These are phyloP conservation scores for Amanita polypyramis DNA, from an alignment of 768 basidiomycete genomes.

Conservation along the genomic window DNA sequence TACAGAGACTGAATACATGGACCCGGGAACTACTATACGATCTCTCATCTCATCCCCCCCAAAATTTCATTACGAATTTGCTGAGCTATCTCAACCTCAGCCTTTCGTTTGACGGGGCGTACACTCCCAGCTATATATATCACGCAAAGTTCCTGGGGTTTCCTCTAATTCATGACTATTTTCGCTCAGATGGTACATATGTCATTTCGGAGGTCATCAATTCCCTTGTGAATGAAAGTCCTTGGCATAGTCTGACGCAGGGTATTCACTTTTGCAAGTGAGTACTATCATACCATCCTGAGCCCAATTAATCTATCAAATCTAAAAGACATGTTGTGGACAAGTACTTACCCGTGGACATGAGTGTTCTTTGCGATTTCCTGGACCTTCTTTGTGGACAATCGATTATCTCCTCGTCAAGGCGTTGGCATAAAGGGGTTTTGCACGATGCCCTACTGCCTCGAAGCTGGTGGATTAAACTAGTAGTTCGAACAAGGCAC, in stretches of 20 bases:
- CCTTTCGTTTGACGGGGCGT: conserved; percentile 25
- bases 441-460: conserved; percentile 44
- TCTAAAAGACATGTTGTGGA: conserved; percentile 33
- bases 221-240: conserved; percentile 18
- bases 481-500: conserved; percentile 11
- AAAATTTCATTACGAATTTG: conserved; percentile 29
- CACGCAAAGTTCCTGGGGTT: conserved; percentile 20
- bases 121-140: conserved; percentile 23
- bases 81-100: conserved; percentile 26
- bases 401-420: conserved; percentile 24
- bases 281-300: conserved; percentile 10
- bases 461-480: conserved; percentile 34
- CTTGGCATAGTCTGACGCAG: conserved; percentile 16
- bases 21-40: conserved; percentile 27
- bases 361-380: conserved; percentile 38
- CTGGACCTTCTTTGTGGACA: conserved; percentile 37
- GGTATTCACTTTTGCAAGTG: conserved; percentile 33
- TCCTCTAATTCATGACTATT: conserved; percentile 10
- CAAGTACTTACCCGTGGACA: conserved; percentile 26
- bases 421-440: conserved; percentile 9
- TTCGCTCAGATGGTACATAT: conserved; percentile 10
- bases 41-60: conserved; percentile 15
- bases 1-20: conserved; percentile 35
- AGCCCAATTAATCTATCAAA: neutral
- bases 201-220: conserved; percentile 15